Conservation (phyloP, 306 rosid genomes). For the Glycyrrhiza uralensis region DNA sequence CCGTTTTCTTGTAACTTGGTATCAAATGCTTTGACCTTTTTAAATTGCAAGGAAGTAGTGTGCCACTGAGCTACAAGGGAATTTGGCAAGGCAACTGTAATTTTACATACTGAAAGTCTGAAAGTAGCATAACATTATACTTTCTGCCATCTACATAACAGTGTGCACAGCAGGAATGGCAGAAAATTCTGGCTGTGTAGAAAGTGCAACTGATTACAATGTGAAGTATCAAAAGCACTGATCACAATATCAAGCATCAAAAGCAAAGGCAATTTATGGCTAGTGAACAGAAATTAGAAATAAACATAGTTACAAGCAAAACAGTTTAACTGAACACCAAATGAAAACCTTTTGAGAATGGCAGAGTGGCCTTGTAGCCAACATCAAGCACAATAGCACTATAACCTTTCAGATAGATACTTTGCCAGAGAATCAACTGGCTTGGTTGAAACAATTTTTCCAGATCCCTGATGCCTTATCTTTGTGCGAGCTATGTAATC, state of each 20-base stretch:
- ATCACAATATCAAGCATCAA: background rate
- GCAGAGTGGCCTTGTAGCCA: slow-evolving; percentile 59
- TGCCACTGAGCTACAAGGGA: too few species aligned
- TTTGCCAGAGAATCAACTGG: slow-evolving; percentile 59
- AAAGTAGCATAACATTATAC: background rate
- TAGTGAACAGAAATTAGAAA: background rate
- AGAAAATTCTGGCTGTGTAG: background rate
- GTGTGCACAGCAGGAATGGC: background rate
- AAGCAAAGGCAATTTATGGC: background rate
- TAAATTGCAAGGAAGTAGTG: too few species aligned
- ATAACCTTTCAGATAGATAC: slow-evolving; percentile 61
- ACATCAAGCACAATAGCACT: background rate
- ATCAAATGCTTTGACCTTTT: background rate
- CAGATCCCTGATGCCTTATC: slow-evolving; percentile 39
- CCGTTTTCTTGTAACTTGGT: too few species aligned
- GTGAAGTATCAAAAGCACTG: background rate
- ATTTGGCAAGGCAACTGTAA: background rate
- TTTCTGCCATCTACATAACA: background rate
- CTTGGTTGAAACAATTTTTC: slow-evolving; percentile 40
- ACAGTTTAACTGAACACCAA: background rate
- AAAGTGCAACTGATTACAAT: background rate
- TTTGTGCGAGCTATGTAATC: slow-evolving; percentile 83
- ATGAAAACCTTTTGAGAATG: slow-evolving; percentile 15
- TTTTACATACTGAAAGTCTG: background rate
- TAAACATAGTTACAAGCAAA: background rate